Base-by-base conservation (phyloP, 2,329 filamentous ascomycete genomes). In the Diaporthe eres region DNA sequence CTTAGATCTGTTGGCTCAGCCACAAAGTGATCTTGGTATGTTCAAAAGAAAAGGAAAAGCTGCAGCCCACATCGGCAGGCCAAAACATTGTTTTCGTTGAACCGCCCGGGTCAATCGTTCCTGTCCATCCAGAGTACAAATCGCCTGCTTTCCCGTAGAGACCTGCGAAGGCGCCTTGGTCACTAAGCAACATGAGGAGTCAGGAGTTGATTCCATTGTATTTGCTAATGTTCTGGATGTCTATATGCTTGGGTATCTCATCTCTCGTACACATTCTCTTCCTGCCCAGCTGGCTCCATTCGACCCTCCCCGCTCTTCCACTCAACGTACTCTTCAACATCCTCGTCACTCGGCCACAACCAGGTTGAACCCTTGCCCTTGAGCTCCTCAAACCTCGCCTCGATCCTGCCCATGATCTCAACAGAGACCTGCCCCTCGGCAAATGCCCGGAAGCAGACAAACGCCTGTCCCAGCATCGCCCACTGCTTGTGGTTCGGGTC, bases 391-490 rank as follows among this genome's bases (percentile, higher is more conserved):
- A 83, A 77, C 34, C 78, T 58, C 6, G 78, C 74, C 61, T 82
- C 79, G n/a, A 88, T 78, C 57, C 79, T 77, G 22, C 76, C 75
- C 72, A 86, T 80, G 47, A 78, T 79, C n/a, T 80, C 78, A 13
- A 77, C 77, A 8, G 81, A 80, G 1, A 90, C 82, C 75, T 85
- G 82, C 9, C 85, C 85, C 74, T 87, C 84, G 5, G 86, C 87
- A 77, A 89, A 86, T 5, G 87, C 84, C 17, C 87, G 85, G 80
- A 90, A 91, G 71, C 82, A 80, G 42, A 79, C 67, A 19, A 83
- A 77, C 0, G 82, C 78, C 19, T 79, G 77, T 49, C 76, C 79
- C 65, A 83, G 78, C 22, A 82, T 79, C 72, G 80, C 78, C 39
- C 82, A 82, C 76, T 84, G 82, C 12, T 80, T 72, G 72, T 86